A percentile compares a stretch with the other conserved stretches of the same genome.
phyloP scores from a whole-genome alignment of 2,329 filamentous ascomycete genomes.

The Sarocladium kiliense region DNA sequence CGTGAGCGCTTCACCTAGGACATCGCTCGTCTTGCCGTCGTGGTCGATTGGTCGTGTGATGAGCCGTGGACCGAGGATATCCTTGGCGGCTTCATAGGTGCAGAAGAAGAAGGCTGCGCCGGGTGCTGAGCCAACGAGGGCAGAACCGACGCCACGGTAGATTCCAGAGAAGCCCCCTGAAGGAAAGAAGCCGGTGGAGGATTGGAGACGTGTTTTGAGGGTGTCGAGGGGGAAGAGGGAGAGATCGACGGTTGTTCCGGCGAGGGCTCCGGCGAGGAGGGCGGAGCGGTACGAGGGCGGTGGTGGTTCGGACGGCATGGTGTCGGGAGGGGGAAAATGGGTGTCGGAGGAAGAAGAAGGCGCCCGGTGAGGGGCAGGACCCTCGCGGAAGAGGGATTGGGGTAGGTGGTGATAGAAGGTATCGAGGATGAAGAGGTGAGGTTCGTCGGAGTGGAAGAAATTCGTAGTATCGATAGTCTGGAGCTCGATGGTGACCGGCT shows the following conservation, averaged over 20 bases:
- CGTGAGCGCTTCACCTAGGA: constrained; percentile 29
- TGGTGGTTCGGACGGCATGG: background rate
- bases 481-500: background rate
- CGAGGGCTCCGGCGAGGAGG: constrained; percentile 77
- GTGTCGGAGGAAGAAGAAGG: background rate
- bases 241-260: constrained; percentile 93
- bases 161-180: constrained; percentile 86
- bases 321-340: background rate
- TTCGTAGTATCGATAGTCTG: background rate
- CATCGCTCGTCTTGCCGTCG: constrained; percentile 4
- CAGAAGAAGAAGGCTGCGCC: constrained; percentile 97
- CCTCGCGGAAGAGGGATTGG: background rate
- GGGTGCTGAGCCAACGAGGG: constrained; percentile 85
- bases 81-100: constrained; percentile 78
- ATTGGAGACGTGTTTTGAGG: constrained; percentile 95
- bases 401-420: background rate
- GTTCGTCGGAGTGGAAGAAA: background rate
- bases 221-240: constrained; percentile 98
- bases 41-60: constrained; percentile 9
- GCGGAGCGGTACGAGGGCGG: constrained; percentile 50
- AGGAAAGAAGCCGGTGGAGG: constrained; percentile 68
- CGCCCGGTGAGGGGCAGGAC: background rate
- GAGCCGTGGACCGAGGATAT: constrained; percentile 33
- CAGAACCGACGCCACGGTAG: constrained; percentile 87
- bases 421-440: background rate